Base-by-base conservation (phyloP, 495 filamentous ascomycete species). In the Sphaerosporella brunnea region DNA sequence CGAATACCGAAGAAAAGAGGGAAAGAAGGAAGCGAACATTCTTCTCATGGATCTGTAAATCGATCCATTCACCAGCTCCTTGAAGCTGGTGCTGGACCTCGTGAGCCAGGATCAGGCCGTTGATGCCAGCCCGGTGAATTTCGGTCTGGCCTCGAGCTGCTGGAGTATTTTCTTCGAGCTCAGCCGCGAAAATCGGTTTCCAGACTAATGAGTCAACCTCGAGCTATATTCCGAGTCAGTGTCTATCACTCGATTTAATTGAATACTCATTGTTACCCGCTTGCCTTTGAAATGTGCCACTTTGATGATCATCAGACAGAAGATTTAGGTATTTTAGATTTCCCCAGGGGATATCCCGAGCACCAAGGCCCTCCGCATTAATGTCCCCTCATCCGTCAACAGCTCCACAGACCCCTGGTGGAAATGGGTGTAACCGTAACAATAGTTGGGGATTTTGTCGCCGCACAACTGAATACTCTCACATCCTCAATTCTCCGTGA, bases 81-180 rank as follows among this genome's bases (percentile, higher is more conserved):
- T 38, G 36, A 7, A 38, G n/a, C 36, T 38, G 7, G 16, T 38
- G 36, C 18, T 38, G 36, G 5, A 38, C 16, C 36, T 38, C 16
- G 15, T 38, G 36, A 7, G 15, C 36, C 36, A 38, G 7, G 7
- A 7, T 38, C 36, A 38, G 16, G 7, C 36, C 36, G 36, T n/a
- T 58, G 30, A 45, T 48, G 35, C 54, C 35, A 37, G 58, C 56
- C 26, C 58, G 51, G n/a, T 53, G 25, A 35, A 58, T 54, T 10
- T 47, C 56, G 8, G 45, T 25, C 15, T 47, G 45, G 30, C 58
- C 48, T 15, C 43, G 40, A n/a, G n/a, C n/a, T n/a, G n/a, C n/a
- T n/a, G n/a, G n/a, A n/a, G n/a, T n/a, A n/a, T n/a, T n/a, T n/a
- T n/a, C n/a, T n/a, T n/a, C n/a, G n/a, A n/a, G n/a, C n/a, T n/a